Evolutionary conservation across 306 rosid genomes (phyloP).

Genomic region (Trifolium pratense): DNA sequence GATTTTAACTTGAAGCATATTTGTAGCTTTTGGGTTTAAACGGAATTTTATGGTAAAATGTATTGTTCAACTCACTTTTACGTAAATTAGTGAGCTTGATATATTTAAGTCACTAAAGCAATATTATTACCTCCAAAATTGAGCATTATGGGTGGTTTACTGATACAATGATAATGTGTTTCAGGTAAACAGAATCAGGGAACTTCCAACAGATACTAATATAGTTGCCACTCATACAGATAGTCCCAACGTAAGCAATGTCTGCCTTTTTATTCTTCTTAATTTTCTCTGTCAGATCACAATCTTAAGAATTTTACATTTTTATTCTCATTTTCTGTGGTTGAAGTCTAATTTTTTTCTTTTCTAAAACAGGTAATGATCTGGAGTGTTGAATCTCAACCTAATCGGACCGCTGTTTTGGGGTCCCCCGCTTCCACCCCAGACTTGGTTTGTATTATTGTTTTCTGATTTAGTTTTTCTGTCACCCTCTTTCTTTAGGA

Average conservation of each 20-base stretch:
- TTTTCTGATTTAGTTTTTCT: not conserved
- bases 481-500: not conserved
- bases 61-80: not conserved
- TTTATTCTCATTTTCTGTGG: not conserved
- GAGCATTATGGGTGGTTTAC: not conserved
- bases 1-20: not conserved
- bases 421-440: conserved; percentile 89
- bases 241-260: conserved; percentile 82
- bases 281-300: conserved; percentile 1
- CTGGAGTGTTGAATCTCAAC: conserved; percentile 93
- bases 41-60: no score
- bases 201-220: conserved; percentile 72
- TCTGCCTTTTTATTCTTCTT: conserved; percentile 2
- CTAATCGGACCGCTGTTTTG: conserved; percentile 80
- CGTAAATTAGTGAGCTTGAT: not conserved
- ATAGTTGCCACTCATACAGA: conserved; percentile 96
- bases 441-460: conserved; percentile 70
- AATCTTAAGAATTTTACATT: not conserved
- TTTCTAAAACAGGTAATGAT: conserved; percentile 66
- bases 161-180: conserved; percentile 7
- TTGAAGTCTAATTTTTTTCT: not conserved
- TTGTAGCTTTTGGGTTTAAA: not conserved
- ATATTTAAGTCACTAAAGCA: not conserved
- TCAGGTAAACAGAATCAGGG: conserved; percentile 98
- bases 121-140: not conserved